Conservation (phyloP, 2,329 filamentous ascomycete species). For the Gaeumannomyces tritici region DNA sequence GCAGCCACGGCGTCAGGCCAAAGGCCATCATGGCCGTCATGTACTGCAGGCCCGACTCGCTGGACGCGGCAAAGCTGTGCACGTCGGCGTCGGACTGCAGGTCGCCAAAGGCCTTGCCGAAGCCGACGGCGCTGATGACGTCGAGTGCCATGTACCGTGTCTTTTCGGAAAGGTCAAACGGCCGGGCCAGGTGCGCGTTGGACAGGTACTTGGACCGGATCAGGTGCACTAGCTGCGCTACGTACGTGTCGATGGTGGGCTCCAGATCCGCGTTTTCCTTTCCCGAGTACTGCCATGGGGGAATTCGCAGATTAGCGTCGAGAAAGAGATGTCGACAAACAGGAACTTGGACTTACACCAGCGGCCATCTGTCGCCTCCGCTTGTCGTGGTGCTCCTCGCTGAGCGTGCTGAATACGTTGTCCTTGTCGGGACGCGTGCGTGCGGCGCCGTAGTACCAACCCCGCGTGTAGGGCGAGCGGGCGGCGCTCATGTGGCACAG, state of each 20-base stretch:
- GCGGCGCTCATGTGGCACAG: constrained; percentile 22
- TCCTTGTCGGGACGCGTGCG: constrained; percentile 20
- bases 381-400: constrained; percentile 28
- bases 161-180: constrained; percentile 35
- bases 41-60: constrained; percentile 25
- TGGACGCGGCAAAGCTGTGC: constrained; percentile 29
- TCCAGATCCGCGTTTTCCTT: constrained; percentile 43
- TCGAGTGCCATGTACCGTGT: constrained; percentile 41
- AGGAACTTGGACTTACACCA: constrained; percentile 19
- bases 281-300: constrained; percentile 35
- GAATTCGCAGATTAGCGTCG: background rate
- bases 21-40: constrained; percentile 13
- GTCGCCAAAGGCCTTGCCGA: constrained; percentile 34
- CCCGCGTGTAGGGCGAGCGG: constrained; percentile 17
- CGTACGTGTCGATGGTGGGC: constrained; percentile 34
- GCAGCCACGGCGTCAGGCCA: background rate
- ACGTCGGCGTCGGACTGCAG: constrained; percentile 29
- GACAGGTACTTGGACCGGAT: constrained; percentile 36
- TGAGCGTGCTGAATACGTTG: constrained; percentile 21
- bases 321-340: background rate
- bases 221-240: constrained; percentile 34
- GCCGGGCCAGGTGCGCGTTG: constrained; percentile 19
- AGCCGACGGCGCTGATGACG: constrained; percentile 36
- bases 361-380: constrained; percentile 37
- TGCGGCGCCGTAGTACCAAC: constrained; percentile 25